Evolutionary conservation across 805 yeast genomes (phyloP), one percentile per base, ranked within the genome.

Genomic region (Kodamaea jinghongensis): DNA sequence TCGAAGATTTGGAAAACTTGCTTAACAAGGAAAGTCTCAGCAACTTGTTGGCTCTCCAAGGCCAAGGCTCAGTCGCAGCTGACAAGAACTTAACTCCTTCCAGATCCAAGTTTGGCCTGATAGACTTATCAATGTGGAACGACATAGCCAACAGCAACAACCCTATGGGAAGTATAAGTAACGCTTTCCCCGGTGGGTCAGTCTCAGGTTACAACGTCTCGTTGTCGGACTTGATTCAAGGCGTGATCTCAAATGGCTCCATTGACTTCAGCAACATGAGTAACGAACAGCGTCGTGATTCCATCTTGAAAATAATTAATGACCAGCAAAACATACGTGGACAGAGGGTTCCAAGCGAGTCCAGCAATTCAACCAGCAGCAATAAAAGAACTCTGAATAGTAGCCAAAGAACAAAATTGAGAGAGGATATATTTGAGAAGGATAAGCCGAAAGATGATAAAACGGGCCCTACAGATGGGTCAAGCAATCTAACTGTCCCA

Each of bases 251-350:
- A 27, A 65, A 60, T 43, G 70, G 70, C 4, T 61, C 65, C 30
- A 57, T 66, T 23, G 72, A 67, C 42, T 58, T 67, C 17, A 56
- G 53, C 41, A 60, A 58, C 34, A 66, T 67, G 67, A 64, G 63
- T 43, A 54, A 59, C 33, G 67, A 65, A 41, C 69, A 67, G 46
- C 56, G 73, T 31, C 48, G 73, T 40, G 67, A 65, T 39, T 64
- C 71, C 2, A 60, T 69, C 4, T 48, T 67, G 37, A 67, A 66
- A 42, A 48, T 60, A 10, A 52, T 68, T 23, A 65, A 49, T 44
- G 71, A 65, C 39, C 67, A 56, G 41, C 62, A 60, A 29, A 44
- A 31, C 28, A 34, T 43, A 35, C 31, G 45, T 10, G 42, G 41
- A 11, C 41, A 27, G 17, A 32, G 42, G n/a, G 28, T 36, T 27